Evolutionary conservation across 2,329 filamentous ascomycete genomes (phyloP), one percentile per base, ranked within the genome.

Genomic region (Stachybotrys elegans): DNA sequence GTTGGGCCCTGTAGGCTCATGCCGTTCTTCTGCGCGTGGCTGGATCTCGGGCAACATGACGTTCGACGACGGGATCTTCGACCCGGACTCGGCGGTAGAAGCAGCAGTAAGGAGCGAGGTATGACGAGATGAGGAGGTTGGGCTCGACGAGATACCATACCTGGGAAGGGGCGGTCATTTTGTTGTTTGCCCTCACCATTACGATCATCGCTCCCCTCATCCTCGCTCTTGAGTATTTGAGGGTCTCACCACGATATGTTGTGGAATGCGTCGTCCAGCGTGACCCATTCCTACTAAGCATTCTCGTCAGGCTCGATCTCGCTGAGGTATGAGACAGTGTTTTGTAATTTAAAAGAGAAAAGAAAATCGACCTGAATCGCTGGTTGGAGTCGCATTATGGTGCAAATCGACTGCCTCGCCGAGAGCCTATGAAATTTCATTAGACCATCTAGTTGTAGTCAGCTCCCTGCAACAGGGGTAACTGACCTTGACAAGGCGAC

Each of bases 221-320:
- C 7, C 19, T 34, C 7, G 43, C 32, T 55, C 52, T 57, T 46
- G 48, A 52, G 51, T 57, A 57, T 57, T 55, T 49, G 43, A 57
- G 40, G 52, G 57, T 58, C 51, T 58, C 51, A 59, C 44, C 50
- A 40, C 57, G 56, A 58, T 57, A 51, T 55, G 43, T 43, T 43
- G 42, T 60, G 65, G 65, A 68, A 68, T 68, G 65, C 57, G 65
- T 68, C 66, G 64, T 59, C 49, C 51, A 43, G 55, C 48, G 56
- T 57, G 47, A 59, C 49, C 49, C 65, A 68, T 68, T 68, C 65
- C 65, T 62, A 43, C 43, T 32, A 31, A 37, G 4, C 20, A 27
- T 47, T 47, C 48, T n/a, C n/a, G n/a, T n/a, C n/a, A n/a, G n/a
- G n/a, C n/a, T n/a, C n/a, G n/a, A n/a, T n/a, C n/a, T n/a, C n/a